A percentile compares a stretch with the other conserved stretches of the same genome.
Conservation (phyloP, 306 rosid species). For the Cucurbita moschata region DNA sequence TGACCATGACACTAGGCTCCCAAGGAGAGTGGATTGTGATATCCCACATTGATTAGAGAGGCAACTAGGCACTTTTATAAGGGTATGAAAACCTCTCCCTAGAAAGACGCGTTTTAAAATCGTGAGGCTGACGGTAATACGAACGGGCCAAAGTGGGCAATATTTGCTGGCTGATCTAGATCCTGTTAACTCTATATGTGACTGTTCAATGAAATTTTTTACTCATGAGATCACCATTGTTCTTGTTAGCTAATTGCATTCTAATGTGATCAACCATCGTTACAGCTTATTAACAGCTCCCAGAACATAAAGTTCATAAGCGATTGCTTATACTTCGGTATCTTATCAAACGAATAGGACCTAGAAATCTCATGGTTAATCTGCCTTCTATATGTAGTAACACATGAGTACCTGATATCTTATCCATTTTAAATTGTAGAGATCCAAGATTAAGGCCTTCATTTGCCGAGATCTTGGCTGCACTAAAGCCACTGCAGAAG, state of each 20-base stretch:
- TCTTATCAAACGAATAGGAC: background rate
- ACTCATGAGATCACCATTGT: background rate
- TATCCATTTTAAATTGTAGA: slow-evolving; percentile 30
- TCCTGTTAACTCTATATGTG: background rate
- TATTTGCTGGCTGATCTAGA: background rate
- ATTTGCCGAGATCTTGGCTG: slow-evolving; percentile 84
- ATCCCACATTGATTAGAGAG: too few relatives aligned
- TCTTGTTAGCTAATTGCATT: background rate
- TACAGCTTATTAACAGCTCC: slow-evolving; percentile 2
- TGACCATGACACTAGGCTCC: too few relatives aligned
- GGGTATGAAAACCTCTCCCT: too few relatives aligned
- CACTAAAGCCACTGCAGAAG: slow-evolving; percentile 79
- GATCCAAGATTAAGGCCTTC: slow-evolving; percentile 87
- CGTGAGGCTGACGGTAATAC: too few relatives aligned
- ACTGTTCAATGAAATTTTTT: background rate
- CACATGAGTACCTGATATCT: slow-evolving; percentile 1
- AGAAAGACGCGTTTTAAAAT: too few relatives aligned
- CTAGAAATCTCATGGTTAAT: background rate
- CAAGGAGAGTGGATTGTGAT: too few relatives aligned
- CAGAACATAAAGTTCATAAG: background rate
- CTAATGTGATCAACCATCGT: background rate
- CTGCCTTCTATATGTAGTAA: background rate
- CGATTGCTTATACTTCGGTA: background rate
- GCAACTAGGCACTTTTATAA: too few relatives aligned
- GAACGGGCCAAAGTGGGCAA: too few relatives aligned